phyloP scores from a whole-genome alignment of 805 yeast genomes.

The Starmerella geochares region DNA sequence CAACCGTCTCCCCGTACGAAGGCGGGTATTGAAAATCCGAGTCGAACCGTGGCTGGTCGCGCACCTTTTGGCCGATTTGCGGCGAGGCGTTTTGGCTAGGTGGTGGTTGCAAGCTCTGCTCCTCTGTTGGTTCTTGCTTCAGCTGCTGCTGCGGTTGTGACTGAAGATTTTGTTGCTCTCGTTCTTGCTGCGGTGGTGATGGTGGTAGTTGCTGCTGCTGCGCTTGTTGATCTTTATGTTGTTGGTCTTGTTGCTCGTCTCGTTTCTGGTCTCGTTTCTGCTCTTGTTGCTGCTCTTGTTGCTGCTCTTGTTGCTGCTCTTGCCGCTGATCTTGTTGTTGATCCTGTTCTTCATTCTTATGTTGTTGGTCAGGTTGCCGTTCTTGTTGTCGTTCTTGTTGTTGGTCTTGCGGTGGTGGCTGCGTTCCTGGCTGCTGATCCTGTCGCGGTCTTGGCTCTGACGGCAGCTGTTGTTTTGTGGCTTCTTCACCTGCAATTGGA shows the following conservation, averaged over 20 bases:
- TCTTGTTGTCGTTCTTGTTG: neutral
- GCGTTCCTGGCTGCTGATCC: neutral
- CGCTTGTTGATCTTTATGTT: neutral
- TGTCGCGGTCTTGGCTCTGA: too few relatives aligned
- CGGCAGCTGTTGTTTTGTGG: too few relatives aligned
- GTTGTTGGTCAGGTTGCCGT: neutral
- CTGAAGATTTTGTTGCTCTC: neutral
- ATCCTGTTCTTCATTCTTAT: too few relatives aligned
- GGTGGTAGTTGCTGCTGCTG: neutral
- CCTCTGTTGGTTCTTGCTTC: neutral
- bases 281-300: conserved; percentile 7
- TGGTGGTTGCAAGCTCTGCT: neutral
- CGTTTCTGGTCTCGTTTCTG: conserved; percentile 6
- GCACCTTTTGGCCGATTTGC: neutral
- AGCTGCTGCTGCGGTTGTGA: neutral
- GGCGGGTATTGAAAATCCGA: conserved; percentile 1
- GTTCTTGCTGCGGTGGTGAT: neutral
- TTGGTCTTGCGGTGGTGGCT: neutral
- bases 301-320: neutral
- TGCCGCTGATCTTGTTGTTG: conserved; percentile 6
- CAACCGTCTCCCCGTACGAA: conserved; percentile 2
- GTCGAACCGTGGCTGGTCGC: conserved; percentile 6
- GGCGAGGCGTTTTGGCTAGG: neutral
- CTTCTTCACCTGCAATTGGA: too few relatives aligned
- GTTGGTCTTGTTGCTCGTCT: neutral